Evolutionary conservation across 192 early-diverging fungal genomes (phyloP).

Genomic region (Coemansia sp.): DNA sequence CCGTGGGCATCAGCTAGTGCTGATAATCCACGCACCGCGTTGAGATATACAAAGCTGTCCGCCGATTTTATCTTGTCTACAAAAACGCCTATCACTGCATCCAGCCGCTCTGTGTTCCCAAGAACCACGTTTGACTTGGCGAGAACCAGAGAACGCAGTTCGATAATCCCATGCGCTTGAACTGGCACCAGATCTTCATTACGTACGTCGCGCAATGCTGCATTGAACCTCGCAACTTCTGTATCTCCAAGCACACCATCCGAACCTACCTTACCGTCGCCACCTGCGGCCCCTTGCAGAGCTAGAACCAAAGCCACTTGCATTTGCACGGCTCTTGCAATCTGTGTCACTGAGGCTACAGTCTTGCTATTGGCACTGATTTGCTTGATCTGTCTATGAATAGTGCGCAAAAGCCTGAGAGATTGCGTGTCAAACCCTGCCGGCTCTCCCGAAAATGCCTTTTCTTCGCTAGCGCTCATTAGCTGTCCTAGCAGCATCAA

Average conservation of each 20-base stretch:
- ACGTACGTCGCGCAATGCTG: slow-evolving; percentile 74
- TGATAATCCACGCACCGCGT: slow-evolving; percentile 84
- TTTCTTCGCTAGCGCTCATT: slow-evolving; percentile 57
- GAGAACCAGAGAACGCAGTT: slow-evolving; percentile 80
- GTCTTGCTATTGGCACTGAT: neutral
- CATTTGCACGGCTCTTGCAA: slow-evolving; percentile 15
- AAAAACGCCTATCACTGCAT: slow-evolving; percentile 73
- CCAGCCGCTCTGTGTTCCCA: slow-evolving; percentile 54
- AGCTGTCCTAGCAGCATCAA: slow-evolving; percentile 66
- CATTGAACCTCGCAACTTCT: slow-evolving; percentile 62
- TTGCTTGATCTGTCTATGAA: slow-evolving; percentile 18
- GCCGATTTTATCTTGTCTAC: slow-evolving; percentile 71
- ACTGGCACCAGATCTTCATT: slow-evolving; percentile 78
- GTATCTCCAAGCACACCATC: slow-evolving; percentile 20
- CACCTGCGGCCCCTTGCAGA: slow-evolving; percentile 18
- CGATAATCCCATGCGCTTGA: slow-evolving; percentile 81
- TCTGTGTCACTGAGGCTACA: neutral
- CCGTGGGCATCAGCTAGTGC: slow-evolving; percentile 83
- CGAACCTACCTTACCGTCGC: neutral
- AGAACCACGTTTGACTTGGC: slow-evolving; percentile 62
- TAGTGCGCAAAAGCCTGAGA: slow-evolving; percentile 29
- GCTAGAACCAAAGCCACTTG: slow-evolving; percentile 46
- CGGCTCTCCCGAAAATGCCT: slow-evolving; percentile 18
- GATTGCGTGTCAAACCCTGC: slow-evolving; percentile 15
- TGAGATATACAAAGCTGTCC: slow-evolving; percentile 92